These are phyloP conservation scores for Exophiala alcalophila DNA, from an alignment of 2,329 filamentous ascomycete species.

Conservation along the genomic window DNA sequence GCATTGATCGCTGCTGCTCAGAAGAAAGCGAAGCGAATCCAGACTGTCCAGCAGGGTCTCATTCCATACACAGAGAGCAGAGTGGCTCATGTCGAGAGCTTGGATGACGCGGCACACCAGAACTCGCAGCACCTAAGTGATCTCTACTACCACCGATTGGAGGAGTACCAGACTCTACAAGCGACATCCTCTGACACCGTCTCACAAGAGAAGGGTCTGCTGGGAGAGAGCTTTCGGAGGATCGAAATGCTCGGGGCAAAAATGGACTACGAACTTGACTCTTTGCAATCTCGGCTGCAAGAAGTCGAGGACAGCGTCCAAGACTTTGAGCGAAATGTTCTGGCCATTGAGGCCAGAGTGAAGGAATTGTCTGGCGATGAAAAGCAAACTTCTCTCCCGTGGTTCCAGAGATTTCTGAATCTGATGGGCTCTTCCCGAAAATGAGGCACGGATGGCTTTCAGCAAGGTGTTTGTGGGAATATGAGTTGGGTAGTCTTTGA, in stretches of 20 bases:
- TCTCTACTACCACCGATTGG: conserved; percentile 67
- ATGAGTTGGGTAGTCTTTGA: too few species aligned
- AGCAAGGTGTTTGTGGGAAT: conserved; percentile 23
- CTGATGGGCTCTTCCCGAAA: conserved; percentile 18
- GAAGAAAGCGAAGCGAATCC: conserved; percentile 40
- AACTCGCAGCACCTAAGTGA: conserved; percentile 65
- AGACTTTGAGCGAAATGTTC: conserved; percentile 76
- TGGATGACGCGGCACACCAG: conserved; percentile 61
- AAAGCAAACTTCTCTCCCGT: conserved; percentile 8
- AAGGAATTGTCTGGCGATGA: conserved; percentile 62
- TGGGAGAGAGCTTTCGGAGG: conserved; percentile 72
- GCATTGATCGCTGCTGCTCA: conserved; percentile 41
- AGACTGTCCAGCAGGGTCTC: conserved; percentile 38
- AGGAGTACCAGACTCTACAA: conserved; percentile 66
- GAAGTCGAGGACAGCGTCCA: conserved; percentile 81
- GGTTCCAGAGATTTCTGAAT: conserved; percentile 21
- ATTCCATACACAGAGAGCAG: conserved; percentile 45
- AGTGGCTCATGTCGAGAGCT: conserved; percentile 48
- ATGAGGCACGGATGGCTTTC: conserved; percentile 7
- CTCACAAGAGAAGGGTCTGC: conserved; percentile 62
- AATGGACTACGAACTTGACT: conserved; percentile 86
- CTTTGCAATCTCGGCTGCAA: conserved; percentile 73
- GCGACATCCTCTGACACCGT: conserved; percentile 67
- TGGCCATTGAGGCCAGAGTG: conserved; percentile 65
- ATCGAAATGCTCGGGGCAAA: conserved; percentile 78